Conservation (phyloP, 306 rosid genomes). For the Inga leiocalycina region DNA sequence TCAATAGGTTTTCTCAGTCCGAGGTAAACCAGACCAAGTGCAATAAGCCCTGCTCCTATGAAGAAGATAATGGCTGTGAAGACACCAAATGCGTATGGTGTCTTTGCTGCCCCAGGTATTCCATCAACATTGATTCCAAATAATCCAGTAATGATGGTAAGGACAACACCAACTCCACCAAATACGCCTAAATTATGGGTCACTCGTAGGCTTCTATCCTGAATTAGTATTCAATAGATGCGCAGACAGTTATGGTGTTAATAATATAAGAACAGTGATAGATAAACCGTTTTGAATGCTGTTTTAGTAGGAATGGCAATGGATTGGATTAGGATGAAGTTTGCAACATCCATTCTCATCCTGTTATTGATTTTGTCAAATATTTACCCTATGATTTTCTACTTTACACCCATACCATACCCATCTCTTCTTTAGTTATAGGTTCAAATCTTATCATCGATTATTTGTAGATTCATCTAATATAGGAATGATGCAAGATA, state of each 20-base stretch:
- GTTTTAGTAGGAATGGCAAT: background rate
- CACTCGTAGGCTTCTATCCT: slow-evolving; percentile 1
- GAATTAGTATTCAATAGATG: background rate
- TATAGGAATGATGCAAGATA: background rate
- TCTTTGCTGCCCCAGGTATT: slow-evolving; percentile 64
- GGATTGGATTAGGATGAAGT: background rate
- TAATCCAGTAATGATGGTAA: slow-evolving; percentile 80
- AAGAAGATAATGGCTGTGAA: slow-evolving; percentile 63
- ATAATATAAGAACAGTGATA: background rate
- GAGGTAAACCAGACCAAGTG: slow-evolving; percentile 67
- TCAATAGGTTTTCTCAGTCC: slow-evolving; percentile 68
- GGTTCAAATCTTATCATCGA: background rate
- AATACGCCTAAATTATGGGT: slow-evolving; percentile 69
- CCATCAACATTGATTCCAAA: slow-evolving; percentile 97
- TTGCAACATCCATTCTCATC: background rate
- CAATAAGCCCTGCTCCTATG: slow-evolving; percentile 58
- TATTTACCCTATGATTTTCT: background rate
- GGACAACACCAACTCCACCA: slow-evolving; percentile 85
- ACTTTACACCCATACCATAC: background rate
- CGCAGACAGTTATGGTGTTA: background rate
- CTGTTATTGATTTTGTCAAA: background rate
- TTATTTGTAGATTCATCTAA: background rate
- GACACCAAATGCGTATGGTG: slow-evolving; percentile 87
- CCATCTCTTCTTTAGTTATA: background rate
- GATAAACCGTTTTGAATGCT: background rate